Conservation (phyloP, 2,329 filamentous ascomycete genomes). For the Colletotrichum karsti region DNA sequence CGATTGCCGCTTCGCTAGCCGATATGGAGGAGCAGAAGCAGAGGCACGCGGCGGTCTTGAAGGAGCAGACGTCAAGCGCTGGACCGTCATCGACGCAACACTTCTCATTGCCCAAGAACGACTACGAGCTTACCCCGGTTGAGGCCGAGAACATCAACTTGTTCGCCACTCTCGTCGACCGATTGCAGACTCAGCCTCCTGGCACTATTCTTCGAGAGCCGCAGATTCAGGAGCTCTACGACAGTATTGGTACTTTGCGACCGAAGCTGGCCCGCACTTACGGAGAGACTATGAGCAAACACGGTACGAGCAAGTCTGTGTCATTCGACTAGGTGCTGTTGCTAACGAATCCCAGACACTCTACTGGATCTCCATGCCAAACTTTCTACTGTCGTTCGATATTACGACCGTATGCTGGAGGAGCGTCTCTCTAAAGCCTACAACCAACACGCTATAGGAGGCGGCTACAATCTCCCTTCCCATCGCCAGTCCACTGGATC, state of each 20-base stretch:
- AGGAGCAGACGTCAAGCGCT: slow-evolving; percentile 74
- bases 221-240: slow-evolving; percentile 97
- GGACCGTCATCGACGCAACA: slow-evolving; percentile 57
- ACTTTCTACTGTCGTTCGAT: slow-evolving; percentile 92
- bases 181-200: slow-evolving; percentile 92
- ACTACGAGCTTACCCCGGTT: slow-evolving; percentile 91
- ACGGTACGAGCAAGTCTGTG: slow-evolving; percentile 67
- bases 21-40: slow-evolving; percentile 99
- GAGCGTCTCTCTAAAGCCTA: slow-evolving; percentile 94
- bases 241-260: slow-evolving; percentile 91
- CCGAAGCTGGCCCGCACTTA: slow-evolving; percentile 96
- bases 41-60: slow-evolving; percentile 83
- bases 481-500: slow-evolving; percentile 64
- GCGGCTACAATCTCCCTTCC: slow-evolving; percentile 67
- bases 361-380: slow-evolving; percentile 94
- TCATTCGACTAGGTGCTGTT: neutral
- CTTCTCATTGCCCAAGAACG: slow-evolving; percentile 79
- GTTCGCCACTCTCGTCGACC: slow-evolving; percentile 92
- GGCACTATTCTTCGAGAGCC: slow-evolving; percentile 97
- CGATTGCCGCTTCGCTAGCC: slow-evolving; percentile 91
- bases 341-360: slow-evolving; percentile 71
- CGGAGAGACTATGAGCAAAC: slow-evolving; percentile 99
- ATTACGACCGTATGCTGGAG: slow-evolving; percentile 98
- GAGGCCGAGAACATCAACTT: slow-evolving; percentile 98
- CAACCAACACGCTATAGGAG: slow-evolving; percentile 77